phyloP scores from a whole-genome alignment of 768 basidiomycete genomes.

The Cystofilobasidium ferigula region DNA sequence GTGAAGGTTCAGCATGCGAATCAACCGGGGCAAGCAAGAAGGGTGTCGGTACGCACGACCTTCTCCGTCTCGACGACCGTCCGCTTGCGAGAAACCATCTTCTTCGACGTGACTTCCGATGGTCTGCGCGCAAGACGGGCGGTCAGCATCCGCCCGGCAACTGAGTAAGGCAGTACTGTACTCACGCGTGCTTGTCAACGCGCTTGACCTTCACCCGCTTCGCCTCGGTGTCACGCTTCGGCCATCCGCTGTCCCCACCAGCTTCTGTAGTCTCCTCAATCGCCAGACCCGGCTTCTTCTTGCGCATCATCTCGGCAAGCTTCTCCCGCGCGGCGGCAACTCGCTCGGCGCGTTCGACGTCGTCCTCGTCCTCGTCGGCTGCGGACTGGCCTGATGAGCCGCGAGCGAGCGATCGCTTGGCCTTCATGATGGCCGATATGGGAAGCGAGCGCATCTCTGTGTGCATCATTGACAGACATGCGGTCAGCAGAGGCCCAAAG shows the following conservation, averaged over 20 bases:
- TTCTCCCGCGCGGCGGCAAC: slow-evolving; percentile 22
- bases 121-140: slow-evolving; percentile 47
- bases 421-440: slow-evolving; percentile 54
- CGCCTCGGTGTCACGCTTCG: slow-evolving; percentile 40
- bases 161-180: slow-evolving; percentile 29
- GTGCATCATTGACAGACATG: too few relatives aligned
- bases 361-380: slow-evolving; percentile 34
- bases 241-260: slow-evolving; percentile 37
- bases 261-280: slow-evolving; percentile 40
- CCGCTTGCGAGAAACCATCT: slow-evolving; percentile 63
- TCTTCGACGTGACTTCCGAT: slow-evolving; percentile 68
- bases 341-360: slow-evolving; percentile 29
- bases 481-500: too few relatives aligned
- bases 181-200: slow-evolving; percentile 76
- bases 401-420: slow-evolving; percentile 47
- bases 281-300: slow-evolving; percentile 27
- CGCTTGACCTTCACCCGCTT: slow-evolving; percentile 50
- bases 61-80: slow-evolving; percentile 58
- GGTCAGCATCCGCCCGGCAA: neutral
- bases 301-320: slow-evolving; percentile 18
- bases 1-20: neutral
- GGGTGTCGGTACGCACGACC: slow-evolving; percentile 43
- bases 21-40: neutral
- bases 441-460: slow-evolving; percentile 55
- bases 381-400: neutral